Conservation (phyloP, 306 rosid species). For the Abrus pulchellus region DNA sequence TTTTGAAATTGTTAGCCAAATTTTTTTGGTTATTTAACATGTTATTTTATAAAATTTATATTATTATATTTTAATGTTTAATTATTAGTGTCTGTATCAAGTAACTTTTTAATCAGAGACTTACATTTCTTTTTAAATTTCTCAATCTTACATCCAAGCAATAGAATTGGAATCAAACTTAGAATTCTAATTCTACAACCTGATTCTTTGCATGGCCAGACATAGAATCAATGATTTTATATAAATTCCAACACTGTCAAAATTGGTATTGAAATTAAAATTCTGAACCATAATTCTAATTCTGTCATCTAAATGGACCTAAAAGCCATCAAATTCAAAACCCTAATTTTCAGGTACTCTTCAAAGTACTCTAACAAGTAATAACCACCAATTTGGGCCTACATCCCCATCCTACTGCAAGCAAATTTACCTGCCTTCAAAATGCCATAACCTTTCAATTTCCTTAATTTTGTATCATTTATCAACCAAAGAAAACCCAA, state of each 20-base stretch:
- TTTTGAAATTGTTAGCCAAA: not conserved
- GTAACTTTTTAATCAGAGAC: conserved; percentile 6
- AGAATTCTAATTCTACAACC: not conserved
- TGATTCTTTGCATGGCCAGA: not conserved
- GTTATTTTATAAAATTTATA: not conserved
- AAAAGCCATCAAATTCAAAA: not conserved
- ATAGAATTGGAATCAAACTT: conserved; percentile 8
- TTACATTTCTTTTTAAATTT: conserved; percentile 1
- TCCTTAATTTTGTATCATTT: not conserved
- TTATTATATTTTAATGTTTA: not conserved
- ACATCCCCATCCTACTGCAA: not conserved
- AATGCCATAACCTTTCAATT: not conserved
- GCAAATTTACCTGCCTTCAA: not conserved
- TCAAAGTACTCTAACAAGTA: not conserved
- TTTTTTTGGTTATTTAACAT: not conserved
- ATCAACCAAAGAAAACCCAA: not conserved
- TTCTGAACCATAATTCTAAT: not conserved
- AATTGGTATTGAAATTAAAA: conserved; percentile 17
- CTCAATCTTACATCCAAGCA: conserved; percentile 9
- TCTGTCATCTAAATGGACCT: not conserved
- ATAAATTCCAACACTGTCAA: not conserved
- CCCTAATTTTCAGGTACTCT: too few species aligned
- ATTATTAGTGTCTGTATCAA: not conserved
- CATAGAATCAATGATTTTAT: conserved; percentile 32
- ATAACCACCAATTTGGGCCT: not conserved